Evolutionary conservation across 2,329 filamentous ascomycete species (phyloP).

Genomic region (Aspergillus brunneoviolaceus): DNA sequence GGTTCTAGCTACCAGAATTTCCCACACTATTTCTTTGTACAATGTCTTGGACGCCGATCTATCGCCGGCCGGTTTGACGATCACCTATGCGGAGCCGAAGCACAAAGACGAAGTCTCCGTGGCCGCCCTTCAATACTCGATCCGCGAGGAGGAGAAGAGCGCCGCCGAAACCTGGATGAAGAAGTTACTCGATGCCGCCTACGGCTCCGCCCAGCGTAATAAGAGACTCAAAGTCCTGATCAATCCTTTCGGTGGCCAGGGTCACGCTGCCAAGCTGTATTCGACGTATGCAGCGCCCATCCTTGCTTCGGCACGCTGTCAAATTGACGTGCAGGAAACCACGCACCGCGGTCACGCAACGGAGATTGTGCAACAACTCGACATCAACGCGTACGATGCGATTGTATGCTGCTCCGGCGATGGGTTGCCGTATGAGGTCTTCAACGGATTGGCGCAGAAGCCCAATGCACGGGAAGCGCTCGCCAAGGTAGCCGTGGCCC

Average conservation of each 20-base stretch:
- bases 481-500: slow-evolving; percentile 73
- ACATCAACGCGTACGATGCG: slow-evolving; percentile 79
- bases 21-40: slow-evolving; percentile 69
- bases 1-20: slow-evolving; percentile 46
- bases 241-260: slow-evolving; percentile 88
- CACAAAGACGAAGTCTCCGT: slow-evolving; percentile 62
- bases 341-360: slow-evolving; percentile 72
- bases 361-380: slow-evolving; percentile 71
- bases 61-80: slow-evolving; percentile 59
- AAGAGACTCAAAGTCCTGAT: slow-evolving; percentile 85
- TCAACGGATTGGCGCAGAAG: slow-evolving; percentile 83
- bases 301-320: slow-evolving; percentile 76
- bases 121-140: slow-evolving; percentile 60
- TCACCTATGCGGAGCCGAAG: slow-evolving; percentile 68
- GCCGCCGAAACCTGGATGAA: slow-evolving; percentile 62
- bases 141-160: slow-evolving; percentile 53
- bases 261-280: slow-evolving; percentile 72
- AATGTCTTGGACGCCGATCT: slow-evolving; percentile 81
- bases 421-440: slow-evolving; percentile 86
- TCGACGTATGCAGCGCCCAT: slow-evolving; percentile 74
- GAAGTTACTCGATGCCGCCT: slow-evolving; percentile 67
- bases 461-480: slow-evolving; percentile 73
- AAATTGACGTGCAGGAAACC: slow-evolving; percentile 71
- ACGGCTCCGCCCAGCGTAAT: slow-evolving; percentile 63
- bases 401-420: slow-evolving; percentile 90